A percentile compares a stretch with the other conserved stretches of the same genome.
phyloP scores from a whole-genome alignment of 1,139 yeast genomes.

The Suhomyces kunorum region DNA sequence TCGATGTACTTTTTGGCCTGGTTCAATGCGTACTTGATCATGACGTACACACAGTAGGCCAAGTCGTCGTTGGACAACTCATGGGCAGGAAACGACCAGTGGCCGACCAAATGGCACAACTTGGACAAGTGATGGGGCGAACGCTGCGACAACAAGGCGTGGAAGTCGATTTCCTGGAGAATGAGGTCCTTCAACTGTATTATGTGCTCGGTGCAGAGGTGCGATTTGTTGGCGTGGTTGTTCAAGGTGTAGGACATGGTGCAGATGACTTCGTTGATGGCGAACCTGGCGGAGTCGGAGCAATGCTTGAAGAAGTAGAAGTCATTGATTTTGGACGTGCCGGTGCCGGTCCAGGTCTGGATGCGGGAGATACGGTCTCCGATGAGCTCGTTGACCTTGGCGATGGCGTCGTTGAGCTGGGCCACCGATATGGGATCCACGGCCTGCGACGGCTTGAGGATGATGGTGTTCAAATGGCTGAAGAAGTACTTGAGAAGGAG shows the following conservation, averaged over 20 bases:
- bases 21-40: constrained; percentile 51
- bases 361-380: constrained; percentile 48
- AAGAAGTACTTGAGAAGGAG: constrained; percentile 42
- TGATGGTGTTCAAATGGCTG: constrained; percentile 44
- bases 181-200: constrained; percentile 30
- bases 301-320: constrained; percentile 15
- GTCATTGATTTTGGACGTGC: constrained; percentile 31
- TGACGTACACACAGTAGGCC: constrained; percentile 58
- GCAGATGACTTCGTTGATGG: constrained; percentile 22
- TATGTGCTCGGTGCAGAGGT: constrained; percentile 25
- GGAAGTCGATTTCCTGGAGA: constrained; percentile 43
- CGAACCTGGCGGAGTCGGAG: constrained; percentile 8
- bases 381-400: constrained; percentile 29
- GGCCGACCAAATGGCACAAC: constrained; percentile 39
- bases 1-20: constrained; percentile 27
- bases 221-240: constrained; percentile 27
- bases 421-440: constrained; percentile 20
- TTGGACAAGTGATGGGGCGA: constrained; percentile 26
- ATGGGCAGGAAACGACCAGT: constrained; percentile 69
- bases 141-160: constrained; percentile 28
- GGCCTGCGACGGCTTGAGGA: constrained; percentile 25
- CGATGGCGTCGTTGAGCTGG: constrained; percentile 30
- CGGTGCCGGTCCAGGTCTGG: constrained; percentile 60
- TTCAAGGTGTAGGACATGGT: constrained; percentile 38
- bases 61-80: constrained; percentile 68